Percentiles rank a stretch among this genome's conserved stretches.
Evolutionary conservation across 129 eudicot species (phyloP).

Genomic region (Lactuca saligna): DNA sequence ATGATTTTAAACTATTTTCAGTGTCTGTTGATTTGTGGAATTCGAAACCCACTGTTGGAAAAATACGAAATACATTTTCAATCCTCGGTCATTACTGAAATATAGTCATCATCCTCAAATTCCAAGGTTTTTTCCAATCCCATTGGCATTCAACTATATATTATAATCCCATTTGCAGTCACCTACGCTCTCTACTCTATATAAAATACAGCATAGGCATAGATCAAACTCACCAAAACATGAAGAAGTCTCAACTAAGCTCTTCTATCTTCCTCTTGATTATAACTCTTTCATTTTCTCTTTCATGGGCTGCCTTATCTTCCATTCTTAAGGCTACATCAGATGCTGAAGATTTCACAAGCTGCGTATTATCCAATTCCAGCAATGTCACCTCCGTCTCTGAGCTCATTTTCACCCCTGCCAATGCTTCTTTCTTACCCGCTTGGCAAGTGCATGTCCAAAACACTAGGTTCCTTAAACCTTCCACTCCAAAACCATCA

Average conservation of each 20-base stretch:
- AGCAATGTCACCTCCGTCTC: background rate
- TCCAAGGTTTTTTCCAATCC: background rate
- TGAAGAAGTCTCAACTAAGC: background rate
- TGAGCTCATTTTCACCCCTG: background rate
- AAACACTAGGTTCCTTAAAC: background rate
- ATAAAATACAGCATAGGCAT: background rate
- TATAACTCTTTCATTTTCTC: background rate
- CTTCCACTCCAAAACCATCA: background rate
- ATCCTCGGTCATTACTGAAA: background rate
- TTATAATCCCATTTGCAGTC: background rate
- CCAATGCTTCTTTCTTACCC: slow-evolving; percentile 1
- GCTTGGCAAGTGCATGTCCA: background rate
- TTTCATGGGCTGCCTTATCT: background rate
- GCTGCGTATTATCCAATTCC: slow-evolving; percentile 9
- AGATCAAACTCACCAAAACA: background rate
- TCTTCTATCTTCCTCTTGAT: background rate
- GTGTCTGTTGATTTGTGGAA: background rate
- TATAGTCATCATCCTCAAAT: background rate
- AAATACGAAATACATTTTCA: too few species aligned
- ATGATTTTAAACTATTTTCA: background rate
- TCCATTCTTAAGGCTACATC: background rate
- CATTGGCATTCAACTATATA: background rate
- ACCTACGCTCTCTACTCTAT: background rate
- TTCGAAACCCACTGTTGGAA: background rate
- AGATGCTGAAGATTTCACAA: background rate